Conservation (phyloP, 2,329 filamentous ascomycete species). For the Rasamsonia emersonii region DNA sequence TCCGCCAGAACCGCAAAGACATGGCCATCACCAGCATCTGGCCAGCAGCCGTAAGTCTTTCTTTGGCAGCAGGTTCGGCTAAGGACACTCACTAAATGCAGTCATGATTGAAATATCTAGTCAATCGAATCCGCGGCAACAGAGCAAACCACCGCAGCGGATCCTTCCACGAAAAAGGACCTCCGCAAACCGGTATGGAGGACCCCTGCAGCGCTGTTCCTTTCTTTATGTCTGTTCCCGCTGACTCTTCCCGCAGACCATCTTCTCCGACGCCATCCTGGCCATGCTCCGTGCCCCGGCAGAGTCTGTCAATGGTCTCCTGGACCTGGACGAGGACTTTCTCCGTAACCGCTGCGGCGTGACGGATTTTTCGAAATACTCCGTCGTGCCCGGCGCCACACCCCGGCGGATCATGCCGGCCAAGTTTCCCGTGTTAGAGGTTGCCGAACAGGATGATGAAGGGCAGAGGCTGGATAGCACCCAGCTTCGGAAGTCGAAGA, state of each 20-base stretch:
- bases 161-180: slow-evolving; percentile 45
- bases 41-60: slow-evolving; percentile 59
- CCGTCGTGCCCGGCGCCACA: slow-evolving; percentile 52
- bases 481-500: slow-evolving; percentile 18
- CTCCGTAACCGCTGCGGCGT: slow-evolving; percentile 56
- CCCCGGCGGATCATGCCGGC: slow-evolving; percentile 73
- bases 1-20: slow-evolving; percentile 52
- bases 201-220: background rate
- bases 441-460: slow-evolving; percentile 73
- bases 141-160: slow-evolving; percentile 38
- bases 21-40: slow-evolving; percentile 79
- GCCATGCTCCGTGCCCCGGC: slow-evolving; percentile 58
- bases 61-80: background rate
- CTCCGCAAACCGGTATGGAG: slow-evolving; percentile 54
- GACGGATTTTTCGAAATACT: slow-evolving; percentile 64
- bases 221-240: no score
- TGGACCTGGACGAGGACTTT: slow-evolving; percentile 75
- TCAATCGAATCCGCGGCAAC: slow-evolving; percentile 71
- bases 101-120: slow-evolving; percentile 20
- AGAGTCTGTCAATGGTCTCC: slow-evolving; percentile 57
- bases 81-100: slow-evolving; percentile 2
- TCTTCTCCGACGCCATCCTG: slow-evolving; percentile 73
- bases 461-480: slow-evolving; percentile 62
- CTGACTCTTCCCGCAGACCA: no score
- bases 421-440: slow-evolving; percentile 58